A percentile compares a stretch with the other conserved stretches of the same genome.
Evolutionary conservation across 2,329 filamentous ascomycete species (phyloP).

Genomic region (Metarhizium brunneum): DNA sequence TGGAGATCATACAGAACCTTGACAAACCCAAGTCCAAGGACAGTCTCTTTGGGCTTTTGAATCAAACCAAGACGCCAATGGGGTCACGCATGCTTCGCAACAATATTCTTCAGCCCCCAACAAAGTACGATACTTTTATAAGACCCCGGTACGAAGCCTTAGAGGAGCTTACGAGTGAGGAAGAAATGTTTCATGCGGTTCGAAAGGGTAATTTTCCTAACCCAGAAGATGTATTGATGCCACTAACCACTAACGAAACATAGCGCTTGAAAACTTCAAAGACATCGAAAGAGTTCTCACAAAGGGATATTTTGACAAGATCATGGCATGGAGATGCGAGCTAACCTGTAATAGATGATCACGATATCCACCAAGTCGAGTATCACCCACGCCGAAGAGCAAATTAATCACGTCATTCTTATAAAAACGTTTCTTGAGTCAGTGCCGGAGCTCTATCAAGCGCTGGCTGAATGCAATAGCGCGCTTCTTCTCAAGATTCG

Average conservation of each 20-base stretch:
- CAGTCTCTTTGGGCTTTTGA: slow-evolving; percentile 76
- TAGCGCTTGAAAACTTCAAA: slow-evolving; percentile 62
- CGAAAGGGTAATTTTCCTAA: slow-evolving; percentile 47
- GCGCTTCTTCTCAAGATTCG: slow-evolving; percentile 58
- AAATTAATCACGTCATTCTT: slow-evolving; percentile 79
- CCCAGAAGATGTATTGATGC: not conserved
- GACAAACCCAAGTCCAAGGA: slow-evolving; percentile 69
- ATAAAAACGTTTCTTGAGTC: slow-evolving; percentile 71
- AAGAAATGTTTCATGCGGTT: slow-evolving; percentile 74
- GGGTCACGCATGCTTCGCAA: slow-evolving; percentile 73
- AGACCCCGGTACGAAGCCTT: slow-evolving; percentile 70
- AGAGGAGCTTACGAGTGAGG: slow-evolving; percentile 69
- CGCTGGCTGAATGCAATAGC: slow-evolving; percentile 55
- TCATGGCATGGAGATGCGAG: not conserved
- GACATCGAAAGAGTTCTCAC: slow-evolving; percentile 77
- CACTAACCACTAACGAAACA: not conserved
- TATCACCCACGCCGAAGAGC: slow-evolving; percentile 64
- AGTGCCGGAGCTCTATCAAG: slow-evolving; percentile 57
- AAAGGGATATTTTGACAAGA: slow-evolving; percentile 36
- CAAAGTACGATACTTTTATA: slow-evolving; percentile 55
- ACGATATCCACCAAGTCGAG: slow-evolving; percentile 59
- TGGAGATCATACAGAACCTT: slow-evolving; percentile 86
- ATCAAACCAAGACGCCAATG: slow-evolving; percentile 82
- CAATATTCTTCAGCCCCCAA: slow-evolving; percentile 84
- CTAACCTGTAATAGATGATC: slow-evolving; percentile 49